Conservation (phyloP, 139 green algal species). For the Chlamydomonas sp. region DNA sequence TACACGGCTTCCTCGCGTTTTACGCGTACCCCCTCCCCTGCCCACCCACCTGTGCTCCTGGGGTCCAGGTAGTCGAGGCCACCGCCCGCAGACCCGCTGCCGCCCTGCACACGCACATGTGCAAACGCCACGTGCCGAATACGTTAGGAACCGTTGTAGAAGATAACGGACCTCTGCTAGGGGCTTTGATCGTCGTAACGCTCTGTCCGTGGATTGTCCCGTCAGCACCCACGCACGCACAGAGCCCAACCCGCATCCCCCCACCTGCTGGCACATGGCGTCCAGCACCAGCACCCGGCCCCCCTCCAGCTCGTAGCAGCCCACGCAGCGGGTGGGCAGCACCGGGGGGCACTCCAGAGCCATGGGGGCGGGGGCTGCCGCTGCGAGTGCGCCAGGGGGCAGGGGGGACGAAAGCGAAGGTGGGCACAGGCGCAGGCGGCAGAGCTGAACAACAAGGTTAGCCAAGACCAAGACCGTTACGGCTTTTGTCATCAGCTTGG, state of each 20-base stretch:
- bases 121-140: not conserved
- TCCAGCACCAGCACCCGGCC: not conserved
- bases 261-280: slow-evolving; percentile 24
- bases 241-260: not conserved
- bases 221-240: not conserved
- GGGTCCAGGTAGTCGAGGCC: not conserved
- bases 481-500: too few species aligned
- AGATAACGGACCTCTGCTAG: not conserved
- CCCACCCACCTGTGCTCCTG: not conserved
- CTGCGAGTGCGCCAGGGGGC: not conserved
- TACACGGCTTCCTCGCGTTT: too few species aligned
- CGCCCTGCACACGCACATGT: not conserved
- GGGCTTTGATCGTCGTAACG: not conserved
- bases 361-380: slow-evolving; percentile 4
- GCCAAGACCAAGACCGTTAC: too few species aligned
- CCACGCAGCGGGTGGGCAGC: slow-evolving; percentile 1
- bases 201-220: not conserved
- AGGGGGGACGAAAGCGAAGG: not conserved
- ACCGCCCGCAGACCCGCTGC: not conserved
- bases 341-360: slow-evolving; percentile 25
- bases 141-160: not conserved
- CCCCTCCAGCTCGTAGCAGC: slow-evolving; percentile 6
- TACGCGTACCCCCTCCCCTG: not conserved
- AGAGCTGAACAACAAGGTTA: too few species aligned
- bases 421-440: too few species aligned